Evolutionary conservation across 2,329 filamentous ascomycete species (phyloP), one percentile per base, ranked within the genome.

Genomic region (Aspergillus ochraceus): DNA sequence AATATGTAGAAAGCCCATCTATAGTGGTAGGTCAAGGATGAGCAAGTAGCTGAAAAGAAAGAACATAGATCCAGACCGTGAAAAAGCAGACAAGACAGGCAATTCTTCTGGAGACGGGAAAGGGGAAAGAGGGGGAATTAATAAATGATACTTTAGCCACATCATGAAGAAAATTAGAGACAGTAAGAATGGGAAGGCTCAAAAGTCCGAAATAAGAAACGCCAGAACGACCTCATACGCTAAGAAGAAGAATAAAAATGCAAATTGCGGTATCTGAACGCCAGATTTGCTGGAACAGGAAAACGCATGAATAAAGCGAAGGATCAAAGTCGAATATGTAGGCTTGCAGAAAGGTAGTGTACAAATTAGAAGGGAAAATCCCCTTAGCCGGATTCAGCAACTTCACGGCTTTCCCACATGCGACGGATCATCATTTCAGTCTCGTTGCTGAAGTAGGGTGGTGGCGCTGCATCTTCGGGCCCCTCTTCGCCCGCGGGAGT

Each of bases 381-480:
- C 46, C 17, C 52, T 71, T 61, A 77, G 32, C 72, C 72, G 24
- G 70, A 71, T 17, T 68, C 70, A 19, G 76, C 72, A 5, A 78
- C 74, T 56, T 78, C 76, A 51, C 77, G 74, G 57, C 74, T 78
- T 51, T 79, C 75, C 77, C 77, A 79, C 66, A 79, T 76, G 51
- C 77, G 74, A 47, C 76, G 74, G 55, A 79, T 70, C 67, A 79
- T 72, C 66, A 79, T 68, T 36, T 76, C 76, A 5, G 66, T 61
- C 56, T 76, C 75, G 54, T 64, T 71, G 2, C 72, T 62, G 19
- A 65, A 30, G 2, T 55, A 64, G 30, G 60, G 66, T 42, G 71
- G 70, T 29, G 61, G 65, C 9, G 63, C 68, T 19, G 70, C 67
- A 12, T 63, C 55, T 2, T 17, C 14, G 36, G 36, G 2, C 14